Conservation (phyloP, 805 yeast species). For the Metschnikowia anglica region DNA sequence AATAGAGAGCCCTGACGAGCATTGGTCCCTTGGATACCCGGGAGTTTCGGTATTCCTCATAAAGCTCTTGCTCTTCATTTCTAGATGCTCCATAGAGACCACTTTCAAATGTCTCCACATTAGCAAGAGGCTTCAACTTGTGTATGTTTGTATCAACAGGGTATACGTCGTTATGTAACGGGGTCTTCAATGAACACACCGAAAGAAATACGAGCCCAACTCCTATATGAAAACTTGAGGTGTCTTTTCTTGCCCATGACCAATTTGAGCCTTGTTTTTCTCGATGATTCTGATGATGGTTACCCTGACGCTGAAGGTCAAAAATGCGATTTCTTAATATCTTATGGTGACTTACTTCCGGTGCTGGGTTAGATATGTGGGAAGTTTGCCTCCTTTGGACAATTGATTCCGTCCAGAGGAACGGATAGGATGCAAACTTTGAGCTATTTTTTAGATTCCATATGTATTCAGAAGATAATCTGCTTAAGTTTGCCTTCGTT, state of each 20-base stretch:
- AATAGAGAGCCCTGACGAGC: constrained; percentile 33
- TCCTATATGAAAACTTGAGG: constrained; percentile 4
- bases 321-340: background rate
- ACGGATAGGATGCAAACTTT: background rate
- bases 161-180: constrained; percentile 10
- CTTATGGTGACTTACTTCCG: background rate
- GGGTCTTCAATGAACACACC: constrained; percentile 3
- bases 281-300: background rate
- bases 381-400: background rate
- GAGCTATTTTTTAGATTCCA: background rate
- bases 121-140: constrained; percentile 43
- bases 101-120: constrained; percentile 67
- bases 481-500: background rate
- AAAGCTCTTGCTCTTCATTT: constrained; percentile 47
- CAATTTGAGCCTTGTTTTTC: constrained; percentile 1
- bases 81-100: constrained; percentile 64
- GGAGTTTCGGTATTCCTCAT: constrained; percentile 31
- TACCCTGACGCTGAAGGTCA: background rate
- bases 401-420: background rate
- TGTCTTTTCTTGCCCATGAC: constrained; percentile 1
- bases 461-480: background rate
- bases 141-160: constrained; percentile 27
- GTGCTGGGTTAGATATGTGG: background rate
- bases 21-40: constrained; percentile 23
- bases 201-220: constrained; percentile 13